Percentiles rank a stretch among this genome's conserved stretches.
Conservation (phyloP, 2,329 filamentous ascomycete species). For the Pseudocercospora musae region DNA sequence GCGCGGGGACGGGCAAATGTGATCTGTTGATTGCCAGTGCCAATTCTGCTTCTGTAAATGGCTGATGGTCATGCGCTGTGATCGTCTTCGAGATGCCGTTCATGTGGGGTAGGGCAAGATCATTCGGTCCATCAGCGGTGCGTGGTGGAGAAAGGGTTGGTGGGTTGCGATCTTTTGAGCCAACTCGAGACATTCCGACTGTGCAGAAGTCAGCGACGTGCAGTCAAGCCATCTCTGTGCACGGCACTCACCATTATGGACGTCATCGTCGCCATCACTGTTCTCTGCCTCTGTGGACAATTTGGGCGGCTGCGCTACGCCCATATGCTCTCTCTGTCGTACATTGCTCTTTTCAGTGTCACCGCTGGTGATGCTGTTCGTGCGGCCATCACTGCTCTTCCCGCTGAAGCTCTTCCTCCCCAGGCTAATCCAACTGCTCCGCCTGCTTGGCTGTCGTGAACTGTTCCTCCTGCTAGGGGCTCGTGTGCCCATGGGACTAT, state of each 20-base stretch:
- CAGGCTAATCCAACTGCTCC: conserved; percentile 32
- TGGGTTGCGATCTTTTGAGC: conserved; percentile 28
- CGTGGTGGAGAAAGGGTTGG: conserved; percentile 24
- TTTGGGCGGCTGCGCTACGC: conserved; percentile 26
- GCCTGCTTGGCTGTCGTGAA: conserved; percentile 16
- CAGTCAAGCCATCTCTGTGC: not conserved
- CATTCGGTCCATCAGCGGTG: conserved; percentile 26
- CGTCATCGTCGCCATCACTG: conserved; percentile 44
- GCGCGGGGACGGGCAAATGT: conserved; percentile 29
- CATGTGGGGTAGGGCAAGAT: conserved; percentile 15
- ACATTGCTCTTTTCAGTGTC: conserved; percentile 21
- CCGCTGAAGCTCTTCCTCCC: conserved; percentile 25
- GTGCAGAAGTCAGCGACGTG: conserved; percentile 5
- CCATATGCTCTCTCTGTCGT: conserved; percentile 18
- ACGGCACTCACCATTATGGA: conserved; percentile 44
- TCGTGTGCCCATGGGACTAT: conserved; percentile 50
- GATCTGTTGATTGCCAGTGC: conserved; percentile 43
- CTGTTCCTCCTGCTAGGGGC: conserved; percentile 40
- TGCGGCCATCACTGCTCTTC: conserved; percentile 12
- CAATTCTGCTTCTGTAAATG: conserved; percentile 47
- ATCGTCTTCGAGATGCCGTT: conserved; percentile 23
- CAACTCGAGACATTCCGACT: conserved; percentile 37
- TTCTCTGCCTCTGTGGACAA: conserved; percentile 40
- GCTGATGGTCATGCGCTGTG: conserved; percentile 36
- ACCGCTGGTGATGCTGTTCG: conserved; percentile 22